These are phyloP conservation scores for Sporisorium graminicola DNA, from an alignment of 1,284 basidiomycete genomes.

Conservation along the genomic window DNA sequence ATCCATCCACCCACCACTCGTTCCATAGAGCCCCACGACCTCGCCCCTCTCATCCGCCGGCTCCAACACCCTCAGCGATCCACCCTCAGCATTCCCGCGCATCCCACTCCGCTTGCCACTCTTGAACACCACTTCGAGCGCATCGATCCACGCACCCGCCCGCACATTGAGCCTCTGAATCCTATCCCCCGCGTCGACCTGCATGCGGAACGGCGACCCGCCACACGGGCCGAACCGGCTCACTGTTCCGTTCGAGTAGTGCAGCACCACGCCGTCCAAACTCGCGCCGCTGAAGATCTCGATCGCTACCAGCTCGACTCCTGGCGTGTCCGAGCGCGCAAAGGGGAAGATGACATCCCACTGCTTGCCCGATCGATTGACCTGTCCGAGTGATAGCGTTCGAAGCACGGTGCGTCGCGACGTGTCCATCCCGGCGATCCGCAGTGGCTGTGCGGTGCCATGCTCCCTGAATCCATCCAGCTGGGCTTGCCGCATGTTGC, in stretches of 20 bases:
- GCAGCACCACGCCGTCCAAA: slow-evolving; percentile 33
- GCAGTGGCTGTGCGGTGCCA: slow-evolving; percentile 20
- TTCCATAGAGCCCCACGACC: slow-evolving; percentile 39
- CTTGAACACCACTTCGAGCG: slow-evolving; percentile 34
- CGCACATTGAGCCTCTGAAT: slow-evolving; percentile 36
- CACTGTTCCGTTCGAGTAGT: slow-evolving; percentile 11
- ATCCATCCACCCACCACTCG: slow-evolving; percentile 41
- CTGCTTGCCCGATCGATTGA: slow-evolving; percentile 3
- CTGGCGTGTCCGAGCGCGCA: slow-evolving; percentile 6
- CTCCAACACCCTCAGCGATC: slow-evolving; percentile 35
- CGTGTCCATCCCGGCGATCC: slow-evolving; percentile 15
- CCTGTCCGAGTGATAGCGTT: slow-evolving; percentile 28
- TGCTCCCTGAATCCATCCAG: slow-evolving; percentile 27
- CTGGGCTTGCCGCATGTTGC: slow-evolving; percentile 51
- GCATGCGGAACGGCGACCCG: slow-evolving; percentile 24
- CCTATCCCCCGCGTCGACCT: slow-evolving; percentile 12
- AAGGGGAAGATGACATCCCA: slow-evolving; percentile 32
- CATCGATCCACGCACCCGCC: slow-evolving; percentile 50
- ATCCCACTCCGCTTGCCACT: slow-evolving; percentile 36
- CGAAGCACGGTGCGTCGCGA: slow-evolving; percentile 9
- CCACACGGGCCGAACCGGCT: slow-evolving; percentile 25
- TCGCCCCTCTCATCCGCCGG: slow-evolving; percentile 18
- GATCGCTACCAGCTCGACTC: slow-evolving; percentile 8
- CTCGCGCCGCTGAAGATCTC: slow-evolving; percentile 32
- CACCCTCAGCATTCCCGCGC: slow-evolving; percentile 38